Evolutionary conservation across 2,329 filamentous ascomycete species (phyloP).

Genomic region (Cytospora piceae): DNA sequence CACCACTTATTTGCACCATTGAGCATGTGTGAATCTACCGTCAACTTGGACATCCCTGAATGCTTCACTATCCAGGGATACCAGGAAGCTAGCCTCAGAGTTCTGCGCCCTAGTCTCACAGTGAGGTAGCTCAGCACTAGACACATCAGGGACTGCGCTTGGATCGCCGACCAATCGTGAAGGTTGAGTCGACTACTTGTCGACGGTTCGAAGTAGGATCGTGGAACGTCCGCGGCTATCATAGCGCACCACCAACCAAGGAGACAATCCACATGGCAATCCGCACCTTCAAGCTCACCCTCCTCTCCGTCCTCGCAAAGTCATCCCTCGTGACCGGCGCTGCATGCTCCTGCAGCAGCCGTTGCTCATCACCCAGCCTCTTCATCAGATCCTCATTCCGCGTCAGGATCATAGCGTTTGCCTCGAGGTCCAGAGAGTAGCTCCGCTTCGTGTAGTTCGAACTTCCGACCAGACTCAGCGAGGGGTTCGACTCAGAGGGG

Average conservation of each 20-base stretch:
- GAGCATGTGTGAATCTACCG: background rate
- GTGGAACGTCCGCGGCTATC: constrained; percentile 31
- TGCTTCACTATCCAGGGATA: background rate
- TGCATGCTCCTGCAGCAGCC: constrained; percentile 78
- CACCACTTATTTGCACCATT: background rate
- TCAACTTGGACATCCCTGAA: background rate
- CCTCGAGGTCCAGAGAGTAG: constrained; percentile 90
- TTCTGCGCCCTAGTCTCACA: background rate
- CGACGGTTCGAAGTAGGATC: background rate
- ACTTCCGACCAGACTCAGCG: constrained; percentile 83
- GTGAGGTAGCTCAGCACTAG: background rate
- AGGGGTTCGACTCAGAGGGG: constrained; percentile 66
- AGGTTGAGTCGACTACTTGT: background rate
- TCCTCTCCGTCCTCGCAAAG: constrained; percentile 77
- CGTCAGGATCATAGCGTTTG: constrained; percentile 85
- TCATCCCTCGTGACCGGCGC: constrained; percentile 72
- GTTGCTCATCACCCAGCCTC: constrained; percentile 77
- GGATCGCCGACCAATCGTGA: background rate
- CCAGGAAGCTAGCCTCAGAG: background rate
- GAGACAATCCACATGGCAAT: constrained; percentile 94
- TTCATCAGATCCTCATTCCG: constrained; percentile 71
- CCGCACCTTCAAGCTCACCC: constrained; percentile 82
- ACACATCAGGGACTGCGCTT: background rate
- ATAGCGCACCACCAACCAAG: constrained; percentile 85
- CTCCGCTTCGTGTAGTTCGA: constrained; percentile 96